Percentiles rank a stretch among this genome's conserved stretches.
phyloP scores from a whole-genome alignment of 164 flowering plant species.

The Liquidambar formosana region DNA sequence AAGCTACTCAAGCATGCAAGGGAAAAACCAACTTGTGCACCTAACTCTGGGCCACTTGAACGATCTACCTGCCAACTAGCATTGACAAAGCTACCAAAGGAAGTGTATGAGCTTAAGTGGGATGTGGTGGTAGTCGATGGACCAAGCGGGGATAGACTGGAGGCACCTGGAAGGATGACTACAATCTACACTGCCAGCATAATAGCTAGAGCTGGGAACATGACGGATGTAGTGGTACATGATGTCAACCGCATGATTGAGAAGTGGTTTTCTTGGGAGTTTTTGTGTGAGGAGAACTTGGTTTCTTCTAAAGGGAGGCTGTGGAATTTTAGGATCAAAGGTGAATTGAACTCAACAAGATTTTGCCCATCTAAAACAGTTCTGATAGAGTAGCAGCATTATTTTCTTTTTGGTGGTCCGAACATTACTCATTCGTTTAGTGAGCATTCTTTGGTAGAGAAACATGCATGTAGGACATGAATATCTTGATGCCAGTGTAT shows the following conservation, averaged over 20 bases:
- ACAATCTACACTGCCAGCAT: constrained; percentile 69
- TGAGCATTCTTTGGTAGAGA: too few species aligned
- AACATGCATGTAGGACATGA: too few species aligned
- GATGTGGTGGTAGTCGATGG: constrained; percentile 86
- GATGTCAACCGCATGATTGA: constrained; percentile 76
- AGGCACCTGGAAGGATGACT: constrained; percentile 84
- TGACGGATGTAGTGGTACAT: constrained; percentile 70
- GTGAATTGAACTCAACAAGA: constrained; percentile 40
- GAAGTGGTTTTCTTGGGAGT: constrained; percentile 96
- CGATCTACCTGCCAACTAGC: constrained; percentile 60
- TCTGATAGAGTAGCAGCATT: constrained; percentile 20
- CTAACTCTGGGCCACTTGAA: constrained; percentile 26
- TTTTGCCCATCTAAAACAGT: constrained; percentile 45
- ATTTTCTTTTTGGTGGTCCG: neutral
- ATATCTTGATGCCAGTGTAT: too few species aligned
- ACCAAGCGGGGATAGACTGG: constrained; percentile 58
- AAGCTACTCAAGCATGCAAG: constrained; percentile 65
- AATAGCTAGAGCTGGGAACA: constrained; percentile 64
- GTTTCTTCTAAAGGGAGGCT: constrained; percentile 77
- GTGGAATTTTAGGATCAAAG: constrained; percentile 71
- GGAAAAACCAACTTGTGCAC: constrained; percentile 45
- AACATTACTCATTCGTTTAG: neutral
- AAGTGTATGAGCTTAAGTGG: constrained; percentile 63
- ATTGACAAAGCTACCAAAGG: constrained; percentile 51
- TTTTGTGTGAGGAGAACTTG: constrained; percentile 77